Evolutionary conservation across 2,329 filamentous ascomycete genomes (phyloP).

Genomic region (Chrysoporthe deuterocubensis): DNA sequence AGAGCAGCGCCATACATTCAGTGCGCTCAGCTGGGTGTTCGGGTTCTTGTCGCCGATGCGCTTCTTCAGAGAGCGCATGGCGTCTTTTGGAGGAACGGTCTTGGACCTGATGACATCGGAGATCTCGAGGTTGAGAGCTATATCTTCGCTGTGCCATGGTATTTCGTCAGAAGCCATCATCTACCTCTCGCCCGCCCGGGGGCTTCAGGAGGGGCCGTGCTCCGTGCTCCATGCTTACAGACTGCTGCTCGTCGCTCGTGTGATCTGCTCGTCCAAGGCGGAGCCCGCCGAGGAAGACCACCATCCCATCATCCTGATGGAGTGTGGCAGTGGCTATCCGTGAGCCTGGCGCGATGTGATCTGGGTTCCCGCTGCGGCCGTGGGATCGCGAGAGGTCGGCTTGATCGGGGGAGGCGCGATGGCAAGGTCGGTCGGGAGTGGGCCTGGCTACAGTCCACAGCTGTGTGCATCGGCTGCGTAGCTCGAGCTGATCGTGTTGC

Average conservation of each 20-base stretch:
- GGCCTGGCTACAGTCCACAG: neutral
- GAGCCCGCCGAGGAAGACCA: slow-evolving; percentile 93
- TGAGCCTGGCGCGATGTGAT: slow-evolving; percentile 6
- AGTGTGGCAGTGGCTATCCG: neutral
- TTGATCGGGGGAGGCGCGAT: neutral
- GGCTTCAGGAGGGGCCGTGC: slow-evolving; percentile 12
- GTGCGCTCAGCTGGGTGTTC: slow-evolving; percentile 91
- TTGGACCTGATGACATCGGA: slow-evolving; percentile 97
- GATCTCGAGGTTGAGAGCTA: slow-evolving; percentile 96
- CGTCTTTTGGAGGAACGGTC: slow-evolving; percentile 95
- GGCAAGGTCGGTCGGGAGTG: neutral
- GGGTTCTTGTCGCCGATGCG: slow-evolving; percentile 97
- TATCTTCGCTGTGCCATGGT: slow-evolving; percentile 73
- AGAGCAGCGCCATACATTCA: slow-evolving; percentile 67
- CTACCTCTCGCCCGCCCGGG: neutral
- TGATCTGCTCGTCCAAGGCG: slow-evolving; percentile 95
- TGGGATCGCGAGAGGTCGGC: neutral
- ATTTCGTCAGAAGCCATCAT: slow-evolving; percentile 28
- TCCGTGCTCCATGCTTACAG: slow-evolving; percentile 61
- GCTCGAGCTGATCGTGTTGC: neutral
- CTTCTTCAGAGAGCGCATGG: slow-evolving; percentile 93
- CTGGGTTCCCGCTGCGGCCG: slow-evolving; percentile 2
- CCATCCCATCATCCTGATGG: slow-evolving; percentile 76
- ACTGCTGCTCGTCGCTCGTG: slow-evolving; percentile 91
- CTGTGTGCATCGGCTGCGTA: neutral